Evolutionary conservation across 2,329 filamentous ascomycete genomes (phyloP), one percentile per base, ranked within the genome.

Genomic region (Ophidiomyces ophidiicola): DNA sequence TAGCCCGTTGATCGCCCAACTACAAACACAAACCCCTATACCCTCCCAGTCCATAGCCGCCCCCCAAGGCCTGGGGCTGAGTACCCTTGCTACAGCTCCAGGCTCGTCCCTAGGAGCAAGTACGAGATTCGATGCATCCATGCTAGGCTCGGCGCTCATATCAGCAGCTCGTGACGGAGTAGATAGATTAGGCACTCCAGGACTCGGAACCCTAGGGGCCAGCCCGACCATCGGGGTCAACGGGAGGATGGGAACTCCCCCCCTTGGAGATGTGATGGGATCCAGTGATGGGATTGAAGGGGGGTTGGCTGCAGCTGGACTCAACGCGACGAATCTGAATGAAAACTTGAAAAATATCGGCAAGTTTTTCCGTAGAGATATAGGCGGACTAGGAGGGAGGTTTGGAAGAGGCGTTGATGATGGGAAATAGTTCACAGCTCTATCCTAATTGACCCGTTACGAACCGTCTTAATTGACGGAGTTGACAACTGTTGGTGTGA

Each of bases 341-440:
- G 87, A 93, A 61, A 94, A 94, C 60, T 58, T 96, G 61, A 87
- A 85, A 65, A 94, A 85, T 58, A 83, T 98, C 62, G 88, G 88
- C 17, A 94, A 93, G 62, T 94, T 96, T 64, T 96, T 96, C 67
- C 78, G 81, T 46, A 70, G 88, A 46, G 88, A 94, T 64, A 78
- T 88, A 46, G 82, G 82, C 20, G 76, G 78, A 2, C 72, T 88
- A 47, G 80, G 82, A 2, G 75, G 74, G 7, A 66, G 81, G 48
- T 87, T 87, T 57, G 82, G 81, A 32, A 41, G 54, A 53, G 36
- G 57, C 55, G 82, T 80, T 32, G 57, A 55, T 42, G 55, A 59
- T 43, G 47, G 47, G 10, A 18, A 12, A 20, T 39, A n/a, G n/a
- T n/a, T n/a, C n/a, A n/a, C n/a, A n/a, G n/a, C n/a, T n/a, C n/a